These are phyloP conservation scores for Theobroma grandiflorum DNA, from an alignment of 441 rosid genomes.

Conservation along the genomic window DNA sequence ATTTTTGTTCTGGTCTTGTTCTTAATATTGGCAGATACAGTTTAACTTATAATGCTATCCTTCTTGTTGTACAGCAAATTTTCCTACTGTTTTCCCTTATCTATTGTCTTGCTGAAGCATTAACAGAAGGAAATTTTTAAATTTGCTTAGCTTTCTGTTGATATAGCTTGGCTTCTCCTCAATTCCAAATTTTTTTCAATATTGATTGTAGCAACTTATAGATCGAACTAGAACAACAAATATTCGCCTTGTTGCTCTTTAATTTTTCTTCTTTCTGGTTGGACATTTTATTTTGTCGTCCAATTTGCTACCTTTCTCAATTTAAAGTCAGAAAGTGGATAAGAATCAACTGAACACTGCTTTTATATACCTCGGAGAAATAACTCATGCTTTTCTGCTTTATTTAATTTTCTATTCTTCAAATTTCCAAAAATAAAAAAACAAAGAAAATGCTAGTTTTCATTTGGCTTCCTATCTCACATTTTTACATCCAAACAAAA, in stretches of 20 bases:
- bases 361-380: slow-evolving; percentile 9
- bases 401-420: neutral
- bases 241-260: neutral
- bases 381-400: neutral
- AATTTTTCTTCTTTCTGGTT: neutral
- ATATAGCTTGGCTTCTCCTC: neutral
- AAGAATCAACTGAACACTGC: neutral
- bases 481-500: neutral
- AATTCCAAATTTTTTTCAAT: neutral
- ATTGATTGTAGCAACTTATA: neutral
- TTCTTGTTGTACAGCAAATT: neutral
- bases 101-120: neutral
- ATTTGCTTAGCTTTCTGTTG: neutral
- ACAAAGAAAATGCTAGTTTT: neutral
- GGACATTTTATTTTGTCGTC: neutral
- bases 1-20: neutral
- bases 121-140: neutral
- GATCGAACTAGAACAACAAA: neutral
- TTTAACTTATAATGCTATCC: neutral
- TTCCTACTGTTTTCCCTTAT: neutral
- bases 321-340: slow-evolving; percentile 4
- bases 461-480: neutral
- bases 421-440: neutral
- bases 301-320: neutral
- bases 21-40: slow-evolving; percentile 9